Evolutionary conservation across 805 yeast genomes (phyloP), one percentile per base, ranked within the genome.

Genomic region (Hanseniaspora lindneri): DNA sequence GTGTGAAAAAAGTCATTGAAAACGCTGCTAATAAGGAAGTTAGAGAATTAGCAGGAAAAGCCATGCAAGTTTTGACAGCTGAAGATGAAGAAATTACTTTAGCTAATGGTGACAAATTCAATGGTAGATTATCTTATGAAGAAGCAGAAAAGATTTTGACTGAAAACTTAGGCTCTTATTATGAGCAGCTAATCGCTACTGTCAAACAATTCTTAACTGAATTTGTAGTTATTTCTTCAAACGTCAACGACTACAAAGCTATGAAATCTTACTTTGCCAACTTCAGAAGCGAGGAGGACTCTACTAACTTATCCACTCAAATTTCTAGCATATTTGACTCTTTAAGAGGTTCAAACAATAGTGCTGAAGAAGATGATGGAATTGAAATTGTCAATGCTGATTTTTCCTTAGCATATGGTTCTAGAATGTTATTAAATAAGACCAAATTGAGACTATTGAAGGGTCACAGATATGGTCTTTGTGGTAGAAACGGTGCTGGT

Each of bases 401-500:
- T 61, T 89, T 89, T 66, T 92, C 97, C 0, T 71, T 89, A 55
- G 98, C 98, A 33, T 92, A 92, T 63, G 98, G 98, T 67, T 84
- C 96, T 24, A 79, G 96, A 68, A 89, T 89, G 96, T 75, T 92
- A 57, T 72, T 89, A 58, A 89, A 88, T 74, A 92, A 92, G 70
- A 87, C 98, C 41, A 83, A 75, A 53, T 70, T 89, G 63, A 77
- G 95, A 61, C 74, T 89, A 54, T 71, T 84, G 57, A 86, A 88
- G 69, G 97, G 97, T 59, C 96, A 85, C 68, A 77, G 98, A 67
- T 89, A 89, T 62, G 98, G 98, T 72, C 74, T 89, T 53, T 86
- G 96, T 73, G 98, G 98, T 63, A 75, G 96, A 69, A 89, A 89
- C 64, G 98, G 98, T 75, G 96, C 96, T 52, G 98, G 98, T 71